Evolutionary conservation across 129 eudicot species (phyloP).

Genomic region (Helichrysum umbraculigerum): DNA sequence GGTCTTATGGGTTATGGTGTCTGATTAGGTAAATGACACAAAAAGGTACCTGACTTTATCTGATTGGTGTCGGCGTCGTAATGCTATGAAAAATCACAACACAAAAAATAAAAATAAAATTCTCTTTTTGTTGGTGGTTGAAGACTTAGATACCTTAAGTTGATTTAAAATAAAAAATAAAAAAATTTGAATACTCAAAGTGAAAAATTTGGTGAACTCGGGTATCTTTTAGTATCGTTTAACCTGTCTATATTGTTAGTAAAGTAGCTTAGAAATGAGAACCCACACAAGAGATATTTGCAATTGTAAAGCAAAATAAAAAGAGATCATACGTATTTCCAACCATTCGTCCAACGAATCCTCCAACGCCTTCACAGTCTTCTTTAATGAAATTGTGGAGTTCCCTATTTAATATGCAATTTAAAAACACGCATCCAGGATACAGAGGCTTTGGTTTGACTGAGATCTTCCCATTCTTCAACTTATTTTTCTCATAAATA

Average conservation of each 20-base stretch:
- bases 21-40: background rate
- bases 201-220: too few species aligned
- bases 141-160: too few species aligned
- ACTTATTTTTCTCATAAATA: slow-evolving; percentile 63
- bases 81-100: too few species aligned
- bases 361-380: slow-evolving; percentile 77
- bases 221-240: too few species aligned
- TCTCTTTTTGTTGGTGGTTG: too few species aligned
- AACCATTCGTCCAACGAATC: slow-evolving; percentile 82
- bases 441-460: slow-evolving; percentile 73
- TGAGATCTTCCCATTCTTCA: slow-evolving; percentile 69
- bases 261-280: background rate
- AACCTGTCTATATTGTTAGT: background rate
- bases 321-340: slow-evolving; percentile 69
- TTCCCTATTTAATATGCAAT: slow-evolving; percentile 75
- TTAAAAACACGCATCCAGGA: slow-evolving; percentile 80
- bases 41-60: too few species aligned
- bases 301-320: background rate
- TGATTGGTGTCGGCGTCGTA: too few species aligned
- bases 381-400: slow-evolving; percentile 76
- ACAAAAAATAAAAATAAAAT: too few species aligned
- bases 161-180: too few species aligned
- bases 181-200: too few species aligned
- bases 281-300: background rate
- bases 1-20: background rate